Conservation (phyloP, 192 early-diverging fungal species). For the Entomortierella chlamydospora region DNA sequence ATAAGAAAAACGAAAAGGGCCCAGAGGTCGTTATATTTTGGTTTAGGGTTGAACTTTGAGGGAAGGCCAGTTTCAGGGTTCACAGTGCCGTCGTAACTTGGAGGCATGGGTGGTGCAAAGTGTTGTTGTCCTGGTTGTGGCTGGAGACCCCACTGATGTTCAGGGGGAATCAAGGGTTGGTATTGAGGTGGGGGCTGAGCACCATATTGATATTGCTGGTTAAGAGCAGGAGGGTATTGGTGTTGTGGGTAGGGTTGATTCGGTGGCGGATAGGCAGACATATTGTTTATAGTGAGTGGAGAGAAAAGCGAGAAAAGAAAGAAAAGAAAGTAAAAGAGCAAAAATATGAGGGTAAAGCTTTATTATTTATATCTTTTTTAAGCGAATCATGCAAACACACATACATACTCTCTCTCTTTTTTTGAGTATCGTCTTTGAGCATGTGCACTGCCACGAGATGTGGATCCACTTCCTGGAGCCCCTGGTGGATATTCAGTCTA, state of each 20-base stretch:
- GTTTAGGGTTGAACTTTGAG: constrained; percentile 55
- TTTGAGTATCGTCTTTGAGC: no score
- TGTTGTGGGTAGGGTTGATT: background rate
- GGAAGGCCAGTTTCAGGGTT: constrained; percentile 50
- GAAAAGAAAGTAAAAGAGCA: background rate
- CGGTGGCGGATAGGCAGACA: constrained; percentile 23
- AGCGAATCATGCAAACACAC: no score
- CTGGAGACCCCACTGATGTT: constrained; percentile 28
- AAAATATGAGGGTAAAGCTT: no score
- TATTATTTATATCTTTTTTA: no score
- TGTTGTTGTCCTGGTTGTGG: constrained; percentile 20
- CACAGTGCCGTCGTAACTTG: constrained; percentile 34
- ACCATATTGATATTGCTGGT: constrained; percentile 23
- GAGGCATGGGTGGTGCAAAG: constrained; percentile 24
- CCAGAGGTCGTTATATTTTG: constrained; percentile 58
- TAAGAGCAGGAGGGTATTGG: constrained; percentile 21
- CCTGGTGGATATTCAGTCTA: background rate
- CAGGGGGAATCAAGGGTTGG: constrained; percentile 3
- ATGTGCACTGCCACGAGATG: background rate
- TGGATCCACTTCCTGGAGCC: no score
- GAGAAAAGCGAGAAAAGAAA: constrained; percentile 1
- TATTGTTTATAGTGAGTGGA: constrained; percentile 9
- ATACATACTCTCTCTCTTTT: no score
- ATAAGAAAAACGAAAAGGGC: constrained; percentile 41
- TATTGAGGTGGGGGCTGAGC: constrained; percentile 43